Evolutionary conservation across 345 rosid species (phyloP).

Genomic region (Arabidopsis thaliana): TAIR10.1 NC_003070.9:28867501-28868000

Average conservation of each 20-base stretch:
- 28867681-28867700: conserved; percentile 63
- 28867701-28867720: conserved; percentile 87
- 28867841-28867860: conserved; percentile 58
- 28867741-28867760: background rate
- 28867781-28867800: conserved; percentile 37
- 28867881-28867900: conserved; percentile 57
- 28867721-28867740: conserved; percentile 16
- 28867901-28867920: conserved; percentile 46
- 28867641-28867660: conserved; percentile 37
- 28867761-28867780: conserved; percentile 23
- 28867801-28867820: conserved; percentile 52
- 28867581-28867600: conserved; percentile 75
- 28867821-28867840: conserved; percentile 45
- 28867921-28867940: conserved; percentile 20
- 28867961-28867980: conserved; percentile 35
- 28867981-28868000: conserved; percentile 44
- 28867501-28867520: conserved; percentile 86
- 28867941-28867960: conserved; percentile 9
- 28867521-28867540: conserved; percentile 86
- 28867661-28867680: conserved; percentile 50
- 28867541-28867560: conserved; percentile 73
- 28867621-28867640: conserved; percentile 28
- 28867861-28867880: conserved; percentile 62
- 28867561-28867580: conserved; percentile 82
- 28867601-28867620: conserved; percentile 59